Evolutionary conservation across 2,329 filamentous ascomycete species (phyloP), one percentile per base, ranked within the genome.

Genomic region (Diaporthe nobilis): DNA sequence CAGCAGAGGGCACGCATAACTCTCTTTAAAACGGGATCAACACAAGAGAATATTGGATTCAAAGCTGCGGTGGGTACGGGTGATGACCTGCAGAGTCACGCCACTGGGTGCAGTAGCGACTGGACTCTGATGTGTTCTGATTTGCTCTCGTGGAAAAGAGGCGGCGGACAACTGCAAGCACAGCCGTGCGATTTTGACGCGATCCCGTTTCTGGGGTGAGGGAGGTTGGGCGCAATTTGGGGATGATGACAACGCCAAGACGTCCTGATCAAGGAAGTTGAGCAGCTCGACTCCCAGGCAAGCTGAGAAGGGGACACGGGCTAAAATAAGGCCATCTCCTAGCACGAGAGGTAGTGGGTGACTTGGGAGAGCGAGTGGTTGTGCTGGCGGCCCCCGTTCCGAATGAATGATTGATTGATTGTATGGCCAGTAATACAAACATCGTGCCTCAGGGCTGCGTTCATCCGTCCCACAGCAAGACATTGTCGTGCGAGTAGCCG

Each of bases 231-330:
- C 10, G 65, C 65, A 68, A 63, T 37, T 65, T 44, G 71, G 57
- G 71, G 71, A 31, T 65, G 71, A 65, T 73, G 71, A 73, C 71
- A 39, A 44, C 44, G 71, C 71, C 71, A 73, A 73, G 71, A 65
- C 47, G 39, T 47, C 47, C 31, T 65, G 58, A 73, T 42, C 71
- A 73, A 55, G 71, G 71, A 73, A 73, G 71, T 73, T 65, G 60
- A 61, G 39, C 57, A 58, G 63, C 47, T 68, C 63, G 63, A 53
- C 63, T 51, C 28, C 39, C 39, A 37, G 37, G 31, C 4, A 17
- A 51, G 53, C 70, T 60, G 55, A 60, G 39, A 51, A 39, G 39
- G 55, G 42, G 42, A 49, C 55, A n/a, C 20, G 12, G 31, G 31
- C 55, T 61, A 61, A 47, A 68, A 72, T 60, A 72, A 58, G 55